Evolutionary conservation across 352 stramenopile species (phyloP).

Genomic region (Pythium aristosporum): DNA sequence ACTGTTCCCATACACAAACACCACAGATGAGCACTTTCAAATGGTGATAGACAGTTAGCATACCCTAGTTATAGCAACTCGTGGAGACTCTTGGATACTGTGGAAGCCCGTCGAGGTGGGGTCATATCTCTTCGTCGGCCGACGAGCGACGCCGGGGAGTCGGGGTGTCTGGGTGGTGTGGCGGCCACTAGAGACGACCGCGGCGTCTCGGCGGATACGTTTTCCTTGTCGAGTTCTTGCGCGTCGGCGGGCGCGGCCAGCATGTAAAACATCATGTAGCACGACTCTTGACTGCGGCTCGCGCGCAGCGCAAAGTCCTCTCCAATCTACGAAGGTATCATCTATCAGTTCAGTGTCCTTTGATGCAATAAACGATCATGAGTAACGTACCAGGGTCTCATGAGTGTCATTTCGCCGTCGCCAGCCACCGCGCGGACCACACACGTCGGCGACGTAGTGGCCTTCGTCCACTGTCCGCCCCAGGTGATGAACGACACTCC

Average conservation of each 20-base stretch:
- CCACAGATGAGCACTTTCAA: no score
- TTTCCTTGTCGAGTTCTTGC: slow-evolving; percentile 61
- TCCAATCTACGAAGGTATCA: slow-evolving; percentile 43
- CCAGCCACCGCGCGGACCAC: slow-evolving; percentile 51
- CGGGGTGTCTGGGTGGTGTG: neutral
- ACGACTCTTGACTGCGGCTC: slow-evolving; percentile 79
- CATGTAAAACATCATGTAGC: slow-evolving; percentile 89
- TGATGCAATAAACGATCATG: neutral
- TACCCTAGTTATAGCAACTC: slow-evolving; percentile 15
- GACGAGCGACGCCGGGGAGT: slow-evolving; percentile 24
- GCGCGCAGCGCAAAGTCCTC: slow-evolving; percentile 74
- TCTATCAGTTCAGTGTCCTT: neutral
- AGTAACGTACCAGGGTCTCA: slow-evolving; percentile 58
- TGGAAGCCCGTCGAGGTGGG: slow-evolving; percentile 11
- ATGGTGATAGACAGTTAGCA: no score
- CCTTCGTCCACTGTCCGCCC: slow-evolving; percentile 78
- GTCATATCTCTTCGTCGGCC: slow-evolving; percentile 22
- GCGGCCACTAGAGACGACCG: neutral
- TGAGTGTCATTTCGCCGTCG: slow-evolving; percentile 81
- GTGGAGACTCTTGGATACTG: slow-evolving; percentile 28
- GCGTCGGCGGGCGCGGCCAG: slow-evolving; percentile 30
- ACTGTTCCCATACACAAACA: neutral
- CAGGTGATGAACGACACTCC: slow-evolving; percentile 85
- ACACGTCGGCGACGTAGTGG: slow-evolving; percentile 84
- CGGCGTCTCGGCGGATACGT: slow-evolving; percentile 24